Percentiles rank a stretch among this genome's conserved stretches.
These are phyloP conservation scores for Myotisia sp. DNA, from an alignment of 2,329 filamentous ascomycete species.

Conservation along the genomic window DNA sequence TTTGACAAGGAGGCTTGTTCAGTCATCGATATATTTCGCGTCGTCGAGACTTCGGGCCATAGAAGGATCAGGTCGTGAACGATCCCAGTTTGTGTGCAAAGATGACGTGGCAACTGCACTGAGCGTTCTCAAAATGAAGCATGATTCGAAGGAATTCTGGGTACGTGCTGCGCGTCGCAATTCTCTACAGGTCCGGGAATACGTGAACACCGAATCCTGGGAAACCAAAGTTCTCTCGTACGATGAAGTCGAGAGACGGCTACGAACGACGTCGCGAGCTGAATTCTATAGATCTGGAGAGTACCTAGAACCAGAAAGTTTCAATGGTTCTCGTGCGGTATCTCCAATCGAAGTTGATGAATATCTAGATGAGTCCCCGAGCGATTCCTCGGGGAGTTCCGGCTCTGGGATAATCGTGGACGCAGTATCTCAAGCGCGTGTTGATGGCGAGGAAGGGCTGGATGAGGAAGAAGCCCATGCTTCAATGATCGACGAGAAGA, in stretches of 20 bases:
- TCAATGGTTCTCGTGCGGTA: neutral
- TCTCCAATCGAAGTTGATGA: neutral
- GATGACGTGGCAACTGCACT: slow-evolving; percentile 43
- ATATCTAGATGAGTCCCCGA: neutral
- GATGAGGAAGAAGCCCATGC: slow-evolving; percentile 31
- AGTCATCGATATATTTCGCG: slow-evolving; percentile 55
- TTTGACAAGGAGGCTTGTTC: slow-evolving; percentile 55
- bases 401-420: neutral
- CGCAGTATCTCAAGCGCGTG: slow-evolving; percentile 1
- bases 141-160: slow-evolving; percentile 38
- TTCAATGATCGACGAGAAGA: slow-evolving; percentile 35
- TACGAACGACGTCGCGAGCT: slow-evolving; percentile 13
- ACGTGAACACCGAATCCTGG: slow-evolving; percentile 20
- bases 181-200: slow-evolving; percentile 36
- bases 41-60: slow-evolving; percentile 49
- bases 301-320: neutral
- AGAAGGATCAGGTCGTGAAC: slow-evolving; percentile 19
- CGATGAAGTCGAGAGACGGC: slow-evolving; percentile 19
- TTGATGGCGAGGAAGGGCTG: slow-evolving; percentile 13
- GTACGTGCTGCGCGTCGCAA: slow-evolving; percentile 38
- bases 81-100: slow-evolving; percentile 25
- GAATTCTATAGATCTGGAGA: slow-evolving; percentile 1
- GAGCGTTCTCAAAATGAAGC: slow-evolving; percentile 39
- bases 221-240: slow-evolving; percentile 22
- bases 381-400: neutral